These are phyloP conservation scores for Pleurotus cornucopiae DNA, from an alignment of 768 basidiomycete species.

Conservation along the genomic window DNA sequence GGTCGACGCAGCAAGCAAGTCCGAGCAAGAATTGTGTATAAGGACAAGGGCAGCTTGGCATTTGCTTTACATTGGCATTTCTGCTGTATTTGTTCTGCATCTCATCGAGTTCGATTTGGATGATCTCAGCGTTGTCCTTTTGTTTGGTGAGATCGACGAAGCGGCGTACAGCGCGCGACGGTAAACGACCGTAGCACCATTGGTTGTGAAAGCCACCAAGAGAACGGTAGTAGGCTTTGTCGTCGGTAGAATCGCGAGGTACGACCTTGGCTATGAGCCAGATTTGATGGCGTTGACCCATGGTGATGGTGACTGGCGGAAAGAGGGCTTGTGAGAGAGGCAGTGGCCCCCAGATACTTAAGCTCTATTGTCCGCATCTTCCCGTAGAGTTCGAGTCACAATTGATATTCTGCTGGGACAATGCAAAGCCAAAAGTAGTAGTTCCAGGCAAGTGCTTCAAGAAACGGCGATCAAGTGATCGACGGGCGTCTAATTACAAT, in stretches of 20 bases:
- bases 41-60: constrained; percentile 25
- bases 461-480: no score
- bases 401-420: no score
- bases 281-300: constrained; percentile 38
- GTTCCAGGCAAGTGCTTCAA: no score
- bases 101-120: constrained; percentile 22
- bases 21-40: constrained; percentile 26
- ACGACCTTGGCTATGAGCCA: constrained; percentile 33
- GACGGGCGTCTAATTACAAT: no score
- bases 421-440: no score
- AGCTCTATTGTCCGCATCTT: no score
- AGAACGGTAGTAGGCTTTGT: constrained; percentile 29
- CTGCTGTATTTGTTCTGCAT: constrained; percentile 27
- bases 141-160: constrained; percentile 30
- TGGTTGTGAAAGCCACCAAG: constrained; percentile 36
- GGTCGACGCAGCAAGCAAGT: constrained; percentile 23
- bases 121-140: constrained; percentile 29
- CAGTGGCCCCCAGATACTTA: no score
- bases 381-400: no score
- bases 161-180: constrained; percentile 25
- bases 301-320: constrained; percentile 10
- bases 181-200: constrained; percentile 32
- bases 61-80: constrained; percentile 9
- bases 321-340: no score
- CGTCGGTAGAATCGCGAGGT: constrained; percentile 15